These are phyloP conservation scores for Astrocystis sublimbata DNA, from an alignment of 495 filamentous ascomycete species.

Conservation along the genomic window DNA sequence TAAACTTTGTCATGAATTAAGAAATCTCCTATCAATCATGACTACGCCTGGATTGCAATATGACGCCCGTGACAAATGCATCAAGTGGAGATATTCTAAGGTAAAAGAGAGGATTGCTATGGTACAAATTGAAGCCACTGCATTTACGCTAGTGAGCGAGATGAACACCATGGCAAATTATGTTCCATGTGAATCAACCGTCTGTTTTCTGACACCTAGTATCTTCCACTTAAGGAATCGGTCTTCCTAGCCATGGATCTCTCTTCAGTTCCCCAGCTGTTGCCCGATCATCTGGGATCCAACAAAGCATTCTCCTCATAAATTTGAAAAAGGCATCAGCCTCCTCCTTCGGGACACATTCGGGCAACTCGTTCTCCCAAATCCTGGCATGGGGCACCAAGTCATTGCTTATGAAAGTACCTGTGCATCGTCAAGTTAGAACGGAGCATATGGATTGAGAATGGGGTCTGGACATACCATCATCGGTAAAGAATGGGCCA, in stretches of 20 bases:
- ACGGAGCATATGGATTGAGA: not conserved
- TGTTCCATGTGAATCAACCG: too few relatives aligned
- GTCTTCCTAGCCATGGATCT: conserved; percentile 26
- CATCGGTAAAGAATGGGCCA: conserved; percentile 27
- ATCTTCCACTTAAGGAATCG: not conserved
- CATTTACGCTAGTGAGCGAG: too few relatives aligned
- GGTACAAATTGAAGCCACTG: too few relatives aligned
- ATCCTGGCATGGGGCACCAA: conserved; percentile 17
- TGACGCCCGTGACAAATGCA: too few relatives aligned
- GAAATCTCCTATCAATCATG: too few relatives aligned
- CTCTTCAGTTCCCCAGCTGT: conserved; percentile 43
- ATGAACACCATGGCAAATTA: too few relatives aligned
- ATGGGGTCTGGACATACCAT: conserved; percentile 20
- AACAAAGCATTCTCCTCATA: conserved; percentile 42
- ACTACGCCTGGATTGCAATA: too few relatives aligned
- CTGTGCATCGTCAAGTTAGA: conserved; percentile 15
- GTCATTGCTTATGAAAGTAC: conserved; percentile 19
- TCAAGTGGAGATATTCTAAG: too few relatives aligned
- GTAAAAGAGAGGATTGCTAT: too few relatives aligned
- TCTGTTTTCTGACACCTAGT: too few relatives aligned
- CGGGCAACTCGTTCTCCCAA: conserved; percentile 1
- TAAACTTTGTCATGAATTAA: too few relatives aligned
- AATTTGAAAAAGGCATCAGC: conserved; percentile 46
- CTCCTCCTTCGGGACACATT: conserved; percentile 37
- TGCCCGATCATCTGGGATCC: conserved; percentile 42